Evolutionary conservation across 208 protist species (phyloP), one percentile per base, ranked within the genome.

Genomic region (Wallacemonas collosoma): DNA sequence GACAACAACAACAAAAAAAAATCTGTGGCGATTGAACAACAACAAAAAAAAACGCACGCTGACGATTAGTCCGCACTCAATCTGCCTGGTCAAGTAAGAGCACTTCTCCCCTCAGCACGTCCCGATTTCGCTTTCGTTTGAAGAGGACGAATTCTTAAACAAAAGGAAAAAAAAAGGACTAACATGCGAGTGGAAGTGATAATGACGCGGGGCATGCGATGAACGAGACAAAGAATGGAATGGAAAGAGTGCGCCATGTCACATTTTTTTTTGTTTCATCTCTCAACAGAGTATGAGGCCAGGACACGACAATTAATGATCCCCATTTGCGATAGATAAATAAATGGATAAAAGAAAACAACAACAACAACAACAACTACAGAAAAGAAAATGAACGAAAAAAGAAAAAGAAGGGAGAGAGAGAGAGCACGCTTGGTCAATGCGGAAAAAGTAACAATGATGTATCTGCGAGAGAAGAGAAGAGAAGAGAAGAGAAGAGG

Each of bases 1-100:
- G 44, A 65, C 35, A 61, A 38, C 35, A 60, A 26, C 35, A 73
- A 51, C 54, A 67, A 4, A 68, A 66, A 68, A 79, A 56, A 68
- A 61, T 66, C 50, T 58, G 26, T 69, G 26, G 47, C 3, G n/a
- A 82, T 36, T 43, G 38, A 36, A 62, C n/a, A 66, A 72, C 53
- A 75, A 66, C 7, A 51, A 48, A 51, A n/a, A 48, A 17, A 9
- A 1, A 69, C 54, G 0, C 45, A 50, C 26, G 26, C 26, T 1
- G 26, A 26, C 26, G 26, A 26, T 26, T 26, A 26, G 26, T 26
- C 26, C 26, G 26, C 26, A 26, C 26, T 26, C 26, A 26, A 26
- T 26, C 26, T 26, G 0, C 26, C 26, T 0, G 26, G 26, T 26
- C 26, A 26, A 26, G 26, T 26, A 26, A 26, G 26, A 26, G 26